Conservation (phyloP, 331 rosid species). For the Cucumis variabilis region DNA sequence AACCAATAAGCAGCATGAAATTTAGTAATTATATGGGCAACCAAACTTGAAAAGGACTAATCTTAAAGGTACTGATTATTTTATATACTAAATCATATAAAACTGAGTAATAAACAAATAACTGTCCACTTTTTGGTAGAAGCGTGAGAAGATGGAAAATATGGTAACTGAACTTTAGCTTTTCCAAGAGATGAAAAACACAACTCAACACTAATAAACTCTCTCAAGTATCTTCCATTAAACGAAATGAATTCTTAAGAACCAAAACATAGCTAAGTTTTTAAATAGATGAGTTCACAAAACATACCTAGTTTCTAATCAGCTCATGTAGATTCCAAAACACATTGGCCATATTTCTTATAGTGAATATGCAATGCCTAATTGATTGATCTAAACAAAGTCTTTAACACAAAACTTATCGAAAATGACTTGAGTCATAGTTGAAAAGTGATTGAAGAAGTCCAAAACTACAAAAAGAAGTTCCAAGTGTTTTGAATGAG, state of each 20-base stretch:
- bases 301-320: constrained; percentile 71
- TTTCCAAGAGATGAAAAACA: neutral
- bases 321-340: constrained; percentile 95
- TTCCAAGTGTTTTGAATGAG: too few species aligned
- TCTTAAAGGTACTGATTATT: too few species aligned
- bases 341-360: too few species aligned
- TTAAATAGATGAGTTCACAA: constrained; percentile 20
- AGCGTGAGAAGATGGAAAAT: constrained; percentile 18
- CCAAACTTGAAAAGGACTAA: too few species aligned
- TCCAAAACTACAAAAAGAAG: too few species aligned
- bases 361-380: too few species aligned
- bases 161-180: neutral
- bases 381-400: too few species aligned
- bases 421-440: too few species aligned
- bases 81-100: neutral
- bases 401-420: too few species aligned
- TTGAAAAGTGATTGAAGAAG: too few species aligned
- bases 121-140: constrained; percentile 28
- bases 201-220: neutral
- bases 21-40: too few species aligned
- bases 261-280: neutral
- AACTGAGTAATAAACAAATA: neutral
- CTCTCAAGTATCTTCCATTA: neutral
- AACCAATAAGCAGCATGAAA: too few species aligned
- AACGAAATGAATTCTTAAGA: neutral